Percentiles rank a stretch among this genome's conserved stretches.
These are phyloP conservation scores for Tuber aestivum DNA, from an alignment of 495 filamentous ascomycete genomes.

Conservation along the genomic window DNA sequence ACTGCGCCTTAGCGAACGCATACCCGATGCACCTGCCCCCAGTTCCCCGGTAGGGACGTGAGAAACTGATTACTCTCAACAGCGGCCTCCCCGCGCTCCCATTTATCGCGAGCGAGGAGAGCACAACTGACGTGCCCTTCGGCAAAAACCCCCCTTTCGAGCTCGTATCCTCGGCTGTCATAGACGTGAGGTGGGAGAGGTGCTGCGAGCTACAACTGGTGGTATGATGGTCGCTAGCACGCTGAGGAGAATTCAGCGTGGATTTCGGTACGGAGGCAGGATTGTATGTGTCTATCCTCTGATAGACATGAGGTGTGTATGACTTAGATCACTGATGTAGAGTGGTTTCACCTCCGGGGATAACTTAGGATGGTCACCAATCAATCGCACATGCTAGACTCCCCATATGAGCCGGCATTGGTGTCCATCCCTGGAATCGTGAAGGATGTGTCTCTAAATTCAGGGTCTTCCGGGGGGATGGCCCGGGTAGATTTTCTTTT, in stretches of 20 bases:
- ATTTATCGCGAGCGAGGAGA: slow-evolving; percentile 60
- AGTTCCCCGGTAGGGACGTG: too few species aligned
- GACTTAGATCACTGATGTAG: slow-evolving; percentile 55
- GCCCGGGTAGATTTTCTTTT: slow-evolving; percentile 23
- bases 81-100: slow-evolving; percentile 50
- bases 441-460: slow-evolving; percentile 70
- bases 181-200: slow-evolving; percentile 51
- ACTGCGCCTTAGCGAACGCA: slow-evolving; percentile 69
- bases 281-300: slow-evolving; percentile 47
- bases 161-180: slow-evolving; percentile 55
- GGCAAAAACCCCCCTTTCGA: slow-evolving; percentile 56
- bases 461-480: background rate
- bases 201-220: slow-evolving; percentile 53
- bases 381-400: slow-evolving; percentile 79
- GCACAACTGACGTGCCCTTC: slow-evolving; percentile 55
- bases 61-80: too few species aligned
- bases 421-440: slow-evolving; percentile 70
- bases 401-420: slow-evolving; percentile 52
- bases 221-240: slow-evolving; percentile 42
- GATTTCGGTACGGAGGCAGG: slow-evolving; percentile 50
- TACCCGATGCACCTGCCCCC: too few species aligned
- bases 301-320: slow-evolving; percentile 50
- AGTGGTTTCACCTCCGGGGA: slow-evolving; percentile 72
- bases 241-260: slow-evolving; percentile 52
- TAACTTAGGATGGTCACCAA: slow-evolving; percentile 87